Conservation (phyloP, 1,139 yeast genomes). For the Saccharomyces hybrid region DNA sequence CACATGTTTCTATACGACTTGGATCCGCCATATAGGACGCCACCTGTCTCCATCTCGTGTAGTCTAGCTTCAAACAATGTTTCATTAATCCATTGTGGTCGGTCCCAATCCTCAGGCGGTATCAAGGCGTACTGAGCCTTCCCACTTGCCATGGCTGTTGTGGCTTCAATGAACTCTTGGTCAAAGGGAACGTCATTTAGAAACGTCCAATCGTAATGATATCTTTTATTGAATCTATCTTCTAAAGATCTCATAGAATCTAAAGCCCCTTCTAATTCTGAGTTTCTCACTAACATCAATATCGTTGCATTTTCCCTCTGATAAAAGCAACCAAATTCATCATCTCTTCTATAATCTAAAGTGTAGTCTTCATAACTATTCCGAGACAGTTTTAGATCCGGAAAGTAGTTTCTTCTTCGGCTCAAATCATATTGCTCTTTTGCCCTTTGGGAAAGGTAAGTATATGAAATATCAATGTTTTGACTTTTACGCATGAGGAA, state of each 20-base stretch:
- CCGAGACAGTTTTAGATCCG: conserved; percentile 37
- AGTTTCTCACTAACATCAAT: conserved; percentile 63
- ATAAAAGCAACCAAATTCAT: background rate
- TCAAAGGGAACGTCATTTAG: conserved; percentile 76
- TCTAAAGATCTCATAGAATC: conserved; percentile 61
- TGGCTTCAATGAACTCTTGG: conserved; percentile 53
- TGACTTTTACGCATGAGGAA: background rate
- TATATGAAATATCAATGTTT: background rate
- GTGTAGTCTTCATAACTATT: conserved; percentile 35
- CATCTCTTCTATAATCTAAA: background rate
- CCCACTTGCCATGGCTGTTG: conserved; percentile 71
- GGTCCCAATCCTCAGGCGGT: conserved; percentile 63
- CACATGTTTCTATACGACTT: conserved; percentile 79
- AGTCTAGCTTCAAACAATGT: conserved; percentile 41
- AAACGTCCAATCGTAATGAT: conserved; percentile 80
- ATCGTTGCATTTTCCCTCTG: conserved; percentile 53
- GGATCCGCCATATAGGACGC: conserved; percentile 69
- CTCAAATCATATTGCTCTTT: background rate
- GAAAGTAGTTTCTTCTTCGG: background rate
- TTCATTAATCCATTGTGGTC: conserved; percentile 43
- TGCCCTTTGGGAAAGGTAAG: background rate
- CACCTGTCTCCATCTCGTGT: conserved; percentile 47
- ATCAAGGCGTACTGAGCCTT: conserved; percentile 65
- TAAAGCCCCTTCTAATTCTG: conserved; percentile 56
- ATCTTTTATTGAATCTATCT: conserved; percentile 59